Evolutionary conservation across 306 rosid genomes (phyloP).

Genomic region (Fagus crenata): DNA sequence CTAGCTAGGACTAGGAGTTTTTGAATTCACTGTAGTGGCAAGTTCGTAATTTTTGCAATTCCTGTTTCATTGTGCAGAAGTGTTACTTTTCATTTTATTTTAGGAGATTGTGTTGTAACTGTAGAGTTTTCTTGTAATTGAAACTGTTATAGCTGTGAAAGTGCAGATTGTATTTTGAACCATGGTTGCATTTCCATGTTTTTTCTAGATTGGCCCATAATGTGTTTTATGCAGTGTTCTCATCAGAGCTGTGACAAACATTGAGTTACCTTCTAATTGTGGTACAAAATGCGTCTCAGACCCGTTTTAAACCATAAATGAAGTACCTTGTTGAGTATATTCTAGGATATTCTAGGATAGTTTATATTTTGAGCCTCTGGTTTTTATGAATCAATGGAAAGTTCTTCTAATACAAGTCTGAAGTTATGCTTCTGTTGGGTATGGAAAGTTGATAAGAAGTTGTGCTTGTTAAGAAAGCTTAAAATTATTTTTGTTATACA

Average conservation of each 20-base stretch:
- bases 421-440: not conserved
- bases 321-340: not conserved
- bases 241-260: not conserved
- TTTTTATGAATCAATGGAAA: not conserved
- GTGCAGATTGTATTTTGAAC: not conserved
- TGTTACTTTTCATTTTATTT: no score
- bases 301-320: not conserved
- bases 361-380: not conserved
- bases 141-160: no score
- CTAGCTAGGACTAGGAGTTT: not conserved
- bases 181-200: no score
- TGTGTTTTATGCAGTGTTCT: no score
- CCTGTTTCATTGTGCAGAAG: not conserved
- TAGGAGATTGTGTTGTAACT: not conserved
- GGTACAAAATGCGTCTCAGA: not conserved
- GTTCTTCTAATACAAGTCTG: not conserved
- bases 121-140: no score
- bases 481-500: not conserved
- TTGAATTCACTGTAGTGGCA: not conserved
- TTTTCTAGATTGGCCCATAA: no score
- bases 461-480: not conserved
- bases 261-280: not conserved
- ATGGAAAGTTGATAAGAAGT: not conserved
- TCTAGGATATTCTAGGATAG: not conserved
- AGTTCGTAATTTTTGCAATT: not conserved